Conservation (phyloP, 306 rosid species). For the Pterocarpus macrocarpus region DNA sequence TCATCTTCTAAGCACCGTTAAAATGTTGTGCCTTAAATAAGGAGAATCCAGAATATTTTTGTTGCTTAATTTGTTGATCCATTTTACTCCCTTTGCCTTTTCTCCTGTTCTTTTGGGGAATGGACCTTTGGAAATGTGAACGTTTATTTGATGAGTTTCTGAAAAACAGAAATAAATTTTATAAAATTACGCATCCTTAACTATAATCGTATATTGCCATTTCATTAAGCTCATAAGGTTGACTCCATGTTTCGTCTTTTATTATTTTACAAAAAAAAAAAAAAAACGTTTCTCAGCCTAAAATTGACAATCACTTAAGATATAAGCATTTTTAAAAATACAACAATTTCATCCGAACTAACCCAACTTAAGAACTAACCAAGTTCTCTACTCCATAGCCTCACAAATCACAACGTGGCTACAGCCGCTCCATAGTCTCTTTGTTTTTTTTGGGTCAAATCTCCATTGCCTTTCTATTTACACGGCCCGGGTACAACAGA, state of each 20-base stretch:
- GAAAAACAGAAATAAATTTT: not conserved
- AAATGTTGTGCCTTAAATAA: not conserved
- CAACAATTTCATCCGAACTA: not conserved
- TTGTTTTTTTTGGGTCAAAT: too few relatives aligned
- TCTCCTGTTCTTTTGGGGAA: not conserved
- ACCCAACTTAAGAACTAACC: too few relatives aligned
- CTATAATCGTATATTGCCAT: not conserved
- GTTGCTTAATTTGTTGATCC: conserved; percentile 13
- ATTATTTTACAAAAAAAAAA: not conserved
- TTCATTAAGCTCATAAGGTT: not conserved
- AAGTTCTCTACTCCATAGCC: too few relatives aligned
- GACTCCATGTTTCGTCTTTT: not conserved
- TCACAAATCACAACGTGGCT: too few relatives aligned
- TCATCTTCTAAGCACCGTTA: not conserved
- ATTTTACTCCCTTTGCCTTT: not conserved
- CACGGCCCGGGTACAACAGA: not conserved
- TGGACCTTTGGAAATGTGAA: not conserved
- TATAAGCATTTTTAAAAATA: conserved; percentile 12
- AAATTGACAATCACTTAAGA: not conserved
- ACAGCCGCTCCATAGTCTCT: too few relatives aligned
- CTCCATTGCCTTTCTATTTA: too few relatives aligned
- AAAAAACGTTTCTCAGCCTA: not conserved
- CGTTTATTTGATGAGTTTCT: not conserved
- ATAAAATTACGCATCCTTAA: not conserved
- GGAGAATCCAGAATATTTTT: not conserved